A percentile compares a stretch with the other conserved stretches of the same genome.
These are phyloP conservation scores for Solanum pennellii DNA, from an alignment of 257 asterid genomes.

Conservation along the genomic window DNA sequence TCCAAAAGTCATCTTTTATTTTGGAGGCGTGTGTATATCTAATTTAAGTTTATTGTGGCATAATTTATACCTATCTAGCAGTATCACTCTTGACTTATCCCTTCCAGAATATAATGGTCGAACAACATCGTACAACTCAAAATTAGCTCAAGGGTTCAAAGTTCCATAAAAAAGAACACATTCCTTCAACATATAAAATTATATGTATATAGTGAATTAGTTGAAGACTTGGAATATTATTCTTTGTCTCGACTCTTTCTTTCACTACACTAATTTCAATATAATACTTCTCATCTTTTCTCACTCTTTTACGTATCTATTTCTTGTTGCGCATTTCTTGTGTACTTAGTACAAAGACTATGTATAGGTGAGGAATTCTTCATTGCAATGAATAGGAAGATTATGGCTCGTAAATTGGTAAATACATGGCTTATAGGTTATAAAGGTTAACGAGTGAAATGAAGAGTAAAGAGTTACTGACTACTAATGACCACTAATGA, in stretches of 20 bases:
- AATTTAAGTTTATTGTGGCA: rapidly evolving
- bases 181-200: not conserved
- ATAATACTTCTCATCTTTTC: not conserved
- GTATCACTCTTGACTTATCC: no score
- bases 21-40: rapidly evolving
- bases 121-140: not conserved
- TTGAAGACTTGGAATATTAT: not conserved
- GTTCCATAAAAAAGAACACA: no score
- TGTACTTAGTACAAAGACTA: not conserved
- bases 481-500: no score
- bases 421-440: not conserved
- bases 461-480: not conserved
- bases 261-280: not conserved
- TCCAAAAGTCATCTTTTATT: not conserved
- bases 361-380: not conserved
- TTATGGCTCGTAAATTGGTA: no score
- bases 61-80: no score
- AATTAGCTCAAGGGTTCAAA: not conserved
- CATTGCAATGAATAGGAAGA: not conserved
- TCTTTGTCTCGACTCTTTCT: not conserved
- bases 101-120: not conserved
- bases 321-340: not conserved
- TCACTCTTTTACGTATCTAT: not conserved
- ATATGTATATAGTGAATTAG: no score
- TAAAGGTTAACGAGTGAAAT: no score